Evolutionary conservation across 495 filamentous ascomycete species (phyloP).

Genomic region (Zalerion maritima): DNA sequence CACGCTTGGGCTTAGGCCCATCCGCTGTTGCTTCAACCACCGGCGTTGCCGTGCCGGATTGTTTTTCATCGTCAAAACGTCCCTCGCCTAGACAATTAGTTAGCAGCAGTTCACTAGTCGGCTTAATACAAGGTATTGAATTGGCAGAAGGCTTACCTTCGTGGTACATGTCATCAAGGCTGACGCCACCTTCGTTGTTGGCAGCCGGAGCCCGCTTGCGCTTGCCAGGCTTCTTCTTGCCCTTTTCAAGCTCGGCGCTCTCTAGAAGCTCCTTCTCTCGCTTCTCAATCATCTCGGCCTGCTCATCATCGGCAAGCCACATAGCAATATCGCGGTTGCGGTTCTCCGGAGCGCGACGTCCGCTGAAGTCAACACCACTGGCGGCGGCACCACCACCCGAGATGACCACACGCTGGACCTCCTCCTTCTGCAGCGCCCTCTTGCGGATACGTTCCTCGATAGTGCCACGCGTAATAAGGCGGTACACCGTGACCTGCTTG

Average conservation of each 20-base stretch:
- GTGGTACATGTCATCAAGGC: slow-evolving; percentile 94
- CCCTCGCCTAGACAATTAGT: slow-evolving; percentile 55
- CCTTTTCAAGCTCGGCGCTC: slow-evolving; percentile 43
- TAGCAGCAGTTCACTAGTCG: slow-evolving; percentile 13
- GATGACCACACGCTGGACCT: slow-evolving; percentile 97
- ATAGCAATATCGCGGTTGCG: slow-evolving; percentile 90
- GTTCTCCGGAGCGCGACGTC: slow-evolving; percentile 66
- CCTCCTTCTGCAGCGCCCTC: slow-evolving; percentile 94
- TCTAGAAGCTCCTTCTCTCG: slow-evolving; percentile 71
- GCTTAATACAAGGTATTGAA: slow-evolving; percentile 1
- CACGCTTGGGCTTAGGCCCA: slow-evolving; percentile 28
- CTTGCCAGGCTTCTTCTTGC: slow-evolving; percentile 50
- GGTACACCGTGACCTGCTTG: slow-evolving; percentile 89
- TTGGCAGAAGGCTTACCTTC: slow-evolving; percentile 52
- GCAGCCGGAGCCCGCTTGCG: slow-evolving; percentile 30
- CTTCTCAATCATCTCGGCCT: slow-evolving; percentile 77
- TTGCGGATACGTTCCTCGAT: slow-evolving; percentile 98
- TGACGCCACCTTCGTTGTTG: slow-evolving; percentile 36
- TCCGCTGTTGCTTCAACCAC: slow-evolving; percentile 38
- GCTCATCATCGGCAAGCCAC: slow-evolving; percentile 93
- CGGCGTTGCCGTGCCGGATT: slow-evolving; percentile 72
- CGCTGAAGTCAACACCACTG: slow-evolving; percentile 79
- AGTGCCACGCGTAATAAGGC: slow-evolving; percentile 89
- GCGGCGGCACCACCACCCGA: slow-evolving; percentile 62
- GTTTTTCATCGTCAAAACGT: slow-evolving; percentile 78